These are phyloP conservation scores for Tetrapisispora iriomotensis DNA, from an alignment of 805 yeast genomes.

Conservation along the genomic window DNA sequence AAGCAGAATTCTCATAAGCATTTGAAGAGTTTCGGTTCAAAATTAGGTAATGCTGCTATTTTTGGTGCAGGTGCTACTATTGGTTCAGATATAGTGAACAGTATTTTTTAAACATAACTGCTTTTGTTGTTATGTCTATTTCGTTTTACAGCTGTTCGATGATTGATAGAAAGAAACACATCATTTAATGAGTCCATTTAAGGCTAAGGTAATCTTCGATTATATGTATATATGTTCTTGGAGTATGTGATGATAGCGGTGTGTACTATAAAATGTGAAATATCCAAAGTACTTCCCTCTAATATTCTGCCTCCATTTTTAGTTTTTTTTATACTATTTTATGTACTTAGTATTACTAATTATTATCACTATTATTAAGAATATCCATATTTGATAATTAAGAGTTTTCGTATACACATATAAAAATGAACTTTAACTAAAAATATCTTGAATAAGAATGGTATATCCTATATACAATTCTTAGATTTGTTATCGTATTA, in stretches of 20 bases:
- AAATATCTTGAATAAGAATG: conserved; percentile 41
- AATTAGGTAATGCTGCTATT: conserved; percentile 84
- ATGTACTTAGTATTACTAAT: too few species aligned
- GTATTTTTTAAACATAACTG: conserved; percentile 40
- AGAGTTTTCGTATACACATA: not conserved
- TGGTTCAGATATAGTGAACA: conserved; percentile 72
- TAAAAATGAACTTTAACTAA: not conserved
- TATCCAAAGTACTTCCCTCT: too few species aligned
- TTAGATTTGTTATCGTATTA: conserved; percentile 33
- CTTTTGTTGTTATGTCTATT: not conserved
- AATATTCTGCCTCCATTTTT: too few species aligned
- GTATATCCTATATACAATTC: conserved; percentile 49
- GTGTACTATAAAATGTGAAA: too few species aligned
- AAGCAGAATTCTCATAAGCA: conserved; percentile 21
- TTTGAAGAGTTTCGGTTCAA: conserved; percentile 60
- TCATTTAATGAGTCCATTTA: too few species aligned
- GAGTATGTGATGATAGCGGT: too few species aligned
- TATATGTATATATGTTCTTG: too few species aligned
- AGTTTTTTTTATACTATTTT: too few species aligned
- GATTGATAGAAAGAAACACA: too few species aligned
- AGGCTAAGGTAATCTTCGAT: too few species aligned
- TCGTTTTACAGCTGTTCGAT: too few species aligned
- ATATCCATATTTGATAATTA: not conserved
- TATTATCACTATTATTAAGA: too few species aligned
- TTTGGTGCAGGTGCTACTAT: conserved; percentile 96